Base-by-base conservation (phyloP, 331 rosid species). In the Stylosanthes scabra region DNA sequence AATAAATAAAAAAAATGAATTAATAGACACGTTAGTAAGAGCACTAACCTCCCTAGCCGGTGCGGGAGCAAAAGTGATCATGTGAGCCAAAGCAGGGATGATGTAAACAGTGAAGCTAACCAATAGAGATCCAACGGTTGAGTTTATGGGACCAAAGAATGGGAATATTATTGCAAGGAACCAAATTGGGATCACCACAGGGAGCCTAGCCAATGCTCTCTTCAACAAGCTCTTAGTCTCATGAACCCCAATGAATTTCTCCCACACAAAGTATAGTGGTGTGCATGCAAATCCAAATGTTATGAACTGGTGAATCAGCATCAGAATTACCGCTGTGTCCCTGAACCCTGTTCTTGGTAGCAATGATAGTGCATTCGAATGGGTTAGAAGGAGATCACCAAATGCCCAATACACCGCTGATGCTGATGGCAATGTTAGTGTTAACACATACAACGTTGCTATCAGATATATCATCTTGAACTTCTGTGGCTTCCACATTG, bases 401-500 rank as follows among this genome's bases (percentile, higher is more conserved):
- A 90, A 95, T 63, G 99, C 97, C 98, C 99, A 95, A 37, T 95
- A 92, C 0, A 95, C 97, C 47, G 98, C 92, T 34, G 96, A 64
- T 54, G 99, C 99, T 73, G 99, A 92, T 62, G 99, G 99, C 73
- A 95, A 65, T 49, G 99, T 95, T 47, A 95, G 76, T 46, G 99
- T 95, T 70, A 95, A 79, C 63, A 92, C 99, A 72, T 92, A 95
- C 37, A 95, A 75, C 3, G 99, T 95, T 61, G 99, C 99, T 3
- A 87, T 80, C 77, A 95, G 84, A 86, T 95, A 95, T 78, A 95
- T 95, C 54, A 86, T 25, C 89, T 95, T 95, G 83, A 91, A 95
- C 65, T 95, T 95, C 78, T 88, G 99, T 75, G 99, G 99, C 83
- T 95, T 95, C 99, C 99, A 95, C 97, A 95, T 95, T 40, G 99